Conservation (phyloP, 345 rosid species). For the Eucalyptus camaldulensis region DNA sequence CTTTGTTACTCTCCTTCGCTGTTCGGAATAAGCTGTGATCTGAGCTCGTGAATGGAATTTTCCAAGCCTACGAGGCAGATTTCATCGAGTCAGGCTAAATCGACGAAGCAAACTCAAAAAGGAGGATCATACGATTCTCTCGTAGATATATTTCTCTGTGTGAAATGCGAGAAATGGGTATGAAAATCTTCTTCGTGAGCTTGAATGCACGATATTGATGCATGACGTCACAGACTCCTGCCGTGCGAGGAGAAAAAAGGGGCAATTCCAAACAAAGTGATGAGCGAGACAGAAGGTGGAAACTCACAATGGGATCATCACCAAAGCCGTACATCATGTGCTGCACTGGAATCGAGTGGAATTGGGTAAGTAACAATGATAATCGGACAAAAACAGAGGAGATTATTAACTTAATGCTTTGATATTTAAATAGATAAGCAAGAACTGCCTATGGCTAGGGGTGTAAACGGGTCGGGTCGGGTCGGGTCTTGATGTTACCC, state of each 20-base stretch:
- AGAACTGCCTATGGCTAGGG: not conserved
- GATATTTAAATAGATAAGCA: not conserved
- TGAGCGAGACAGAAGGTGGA: not conserved
- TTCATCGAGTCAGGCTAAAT: not conserved
- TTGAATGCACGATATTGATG: not conserved
- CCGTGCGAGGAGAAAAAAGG: not conserved
- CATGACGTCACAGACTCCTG: not conserved
- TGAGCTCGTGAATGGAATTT: not conserved
- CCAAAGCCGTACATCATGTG: constrained; percentile 97
- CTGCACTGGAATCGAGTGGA: constrained; percentile 40
- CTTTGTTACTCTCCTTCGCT: not conserved
- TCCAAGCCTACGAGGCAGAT: not conserved
- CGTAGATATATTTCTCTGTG: too few species aligned
- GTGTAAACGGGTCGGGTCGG: too few species aligned
- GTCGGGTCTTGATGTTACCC: too few species aligned
- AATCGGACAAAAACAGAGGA: not conserved
- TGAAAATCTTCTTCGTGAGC: not conserved
- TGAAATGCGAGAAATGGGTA: not conserved
- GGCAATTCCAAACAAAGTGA: not conserved
- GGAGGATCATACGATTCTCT: too few species aligned
- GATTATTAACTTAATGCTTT: not conserved
- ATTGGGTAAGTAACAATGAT: not conserved
- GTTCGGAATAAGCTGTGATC: not conserved
- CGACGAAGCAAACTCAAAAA: too few species aligned
- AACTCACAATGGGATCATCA: constrained; percentile 48